Evolutionary conservation across 768 basidiomycete species (phyloP).

Genomic region (Thelephora aurantiotincta): DNA sequence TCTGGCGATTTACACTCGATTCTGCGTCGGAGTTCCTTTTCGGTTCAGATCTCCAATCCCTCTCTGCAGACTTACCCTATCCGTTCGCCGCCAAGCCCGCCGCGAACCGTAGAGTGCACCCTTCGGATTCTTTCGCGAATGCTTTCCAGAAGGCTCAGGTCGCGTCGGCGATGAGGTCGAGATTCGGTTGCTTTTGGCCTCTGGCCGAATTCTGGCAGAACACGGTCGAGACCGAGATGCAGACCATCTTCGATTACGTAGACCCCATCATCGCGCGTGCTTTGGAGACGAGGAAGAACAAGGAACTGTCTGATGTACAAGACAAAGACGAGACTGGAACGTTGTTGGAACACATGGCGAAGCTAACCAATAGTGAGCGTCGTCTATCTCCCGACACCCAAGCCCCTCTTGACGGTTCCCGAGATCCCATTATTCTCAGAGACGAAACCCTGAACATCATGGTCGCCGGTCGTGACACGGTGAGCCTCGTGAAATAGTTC

Average conservation of each 20-base stretch:
- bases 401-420: constrained; percentile 20
- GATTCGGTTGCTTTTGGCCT: constrained; percentile 34
- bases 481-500: constrained; percentile 3
- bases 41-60: constrained; percentile 30
- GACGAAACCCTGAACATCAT: constrained; percentile 41
- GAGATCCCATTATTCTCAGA: constrained; percentile 29
- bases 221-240: constrained; percentile 28
- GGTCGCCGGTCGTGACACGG: constrained; percentile 44
- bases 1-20: constrained; percentile 44
- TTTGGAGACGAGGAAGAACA: constrained; percentile 22
- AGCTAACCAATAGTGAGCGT: constrained; percentile 14
- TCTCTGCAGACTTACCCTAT: constrained; percentile 34
- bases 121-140: constrained; percentile 23
- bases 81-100: constrained; percentile 19
- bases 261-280: constrained; percentile 39
- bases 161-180: constrained; percentile 22
- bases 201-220: constrained; percentile 39
- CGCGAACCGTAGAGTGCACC: constrained; percentile 14
- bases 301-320: constrained; percentile 4
- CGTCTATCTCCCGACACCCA: constrained; percentile 9
- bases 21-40: constrained; percentile 47
- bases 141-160: constrained; percentile 39
- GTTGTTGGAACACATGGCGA: constrained; percentile 12
- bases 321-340: constrained; percentile 16
- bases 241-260: constrained; percentile 35